Base-by-base conservation (phyloP, 805 yeast genomes). In the Yamadazyma sp. region DNA sequence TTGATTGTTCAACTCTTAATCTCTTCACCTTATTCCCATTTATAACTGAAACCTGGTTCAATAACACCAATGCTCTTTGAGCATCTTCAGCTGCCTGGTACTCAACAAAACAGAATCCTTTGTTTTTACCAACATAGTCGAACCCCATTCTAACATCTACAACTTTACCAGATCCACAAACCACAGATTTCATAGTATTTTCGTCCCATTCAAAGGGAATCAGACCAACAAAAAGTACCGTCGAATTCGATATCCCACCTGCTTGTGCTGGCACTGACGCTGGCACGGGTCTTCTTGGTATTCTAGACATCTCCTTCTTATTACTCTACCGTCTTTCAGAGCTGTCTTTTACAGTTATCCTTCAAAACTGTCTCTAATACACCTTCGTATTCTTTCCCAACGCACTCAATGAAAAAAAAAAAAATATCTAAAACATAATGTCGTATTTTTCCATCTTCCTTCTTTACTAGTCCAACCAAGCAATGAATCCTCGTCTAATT, bases 141-240 rank as follows among this genome's bases (percentile, higher is more conserved):
- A 66, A 70, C 60, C 81, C 70, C 57, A 81, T 56, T 45, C 86
- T 69, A 7, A 82, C 81, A 43, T 80, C 86, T 11, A 79, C 78
- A 17, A 84, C 75, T 3, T 75, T 73, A 1, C 93, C 93, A 7
- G 84, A 70, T 1, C 89, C 89, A 35, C 84, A 79, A 16, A 82
- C 80, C 8, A 83, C 68, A 6, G 70, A 75, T 35, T 78, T 74
- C 23, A 83, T 64, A 11, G 71, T 75, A 33, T 75, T 75, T 37
- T 75, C 80, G 42, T 70, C 78, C 93, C 93, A 84, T 42, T 79
- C 80, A 44, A 72, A 73, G 1, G 93, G 93, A 18, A 83, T 61
- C 46, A 73, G 75, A 11, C 86, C 86, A 10, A 80, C 45, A 46
- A 75, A 80, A 14, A 80, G 53, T 15, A 78, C 78, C 25, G 74